Evolutionary conservation across 805 yeast species (phyloP).

Genomic region (Candida endomychidarum): DNA sequence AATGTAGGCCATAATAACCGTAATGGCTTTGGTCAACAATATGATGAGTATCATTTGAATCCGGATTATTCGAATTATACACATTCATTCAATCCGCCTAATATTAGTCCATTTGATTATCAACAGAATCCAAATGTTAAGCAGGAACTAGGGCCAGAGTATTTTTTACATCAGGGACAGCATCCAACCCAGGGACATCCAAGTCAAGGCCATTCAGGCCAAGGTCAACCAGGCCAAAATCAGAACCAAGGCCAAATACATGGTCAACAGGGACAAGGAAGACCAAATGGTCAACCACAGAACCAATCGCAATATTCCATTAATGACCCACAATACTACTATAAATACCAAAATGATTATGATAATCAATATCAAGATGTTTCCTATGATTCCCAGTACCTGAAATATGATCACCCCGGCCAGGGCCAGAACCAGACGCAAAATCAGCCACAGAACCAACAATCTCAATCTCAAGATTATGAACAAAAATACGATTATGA

Average conservation of each 20-base stretch:
- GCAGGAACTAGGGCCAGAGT: conserved; percentile 1
- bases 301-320: too few species aligned
- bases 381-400: too few species aligned
- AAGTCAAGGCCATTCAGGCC: too few species aligned
- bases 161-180: not conserved
- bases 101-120: conserved; percentile 5
- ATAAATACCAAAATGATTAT: too few species aligned
- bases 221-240: too few species aligned
- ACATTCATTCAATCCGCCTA: conserved; percentile 3
- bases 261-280: too few species aligned
- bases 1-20: not conserved
- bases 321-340: too few species aligned
- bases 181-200: too few species aligned
- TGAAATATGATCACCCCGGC: not conserved
- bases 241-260: too few species aligned
- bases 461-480: not conserved
- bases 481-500: too few species aligned
- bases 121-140: not conserved
- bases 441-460: not conserved
- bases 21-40: conserved; percentile 2
- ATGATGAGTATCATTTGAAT: conserved; percentile 2
- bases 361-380: too few species aligned
- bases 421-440: not conserved
- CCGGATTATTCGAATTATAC: conserved; percentile 4
- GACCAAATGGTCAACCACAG: not conserved